phyloP scores from a whole-genome alignment of 345 rosid genomes.

The Boechera divaricarpa region DNA sequence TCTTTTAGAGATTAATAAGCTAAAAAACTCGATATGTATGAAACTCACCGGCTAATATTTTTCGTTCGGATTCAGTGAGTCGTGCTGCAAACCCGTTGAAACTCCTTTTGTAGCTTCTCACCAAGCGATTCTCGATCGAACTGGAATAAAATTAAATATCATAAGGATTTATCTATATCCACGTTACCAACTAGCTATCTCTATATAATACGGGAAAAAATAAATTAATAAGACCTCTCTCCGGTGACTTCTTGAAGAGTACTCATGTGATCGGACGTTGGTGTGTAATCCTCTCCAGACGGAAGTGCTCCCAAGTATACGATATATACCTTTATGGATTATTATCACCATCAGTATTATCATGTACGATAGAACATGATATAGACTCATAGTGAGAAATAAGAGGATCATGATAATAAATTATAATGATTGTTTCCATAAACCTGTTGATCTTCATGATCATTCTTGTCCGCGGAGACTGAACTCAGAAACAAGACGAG shows the following conservation, averaged over 20 bases:
- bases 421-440: not conserved
- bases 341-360: slow-evolving; percentile 5
- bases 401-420: not conserved
- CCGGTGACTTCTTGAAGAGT: slow-evolving; percentile 24
- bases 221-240: slow-evolving; percentile 6
- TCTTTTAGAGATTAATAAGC: not conserved
- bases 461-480: slow-evolving; percentile 10
- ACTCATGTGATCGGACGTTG: slow-evolving; percentile 24
- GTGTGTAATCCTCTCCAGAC: slow-evolving; percentile 12
- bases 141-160: not conserved
- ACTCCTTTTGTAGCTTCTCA: slow-evolving; percentile 32
- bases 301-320: slow-evolving; percentile 37
- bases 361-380: not conserved
- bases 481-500: slow-evolving; percentile 9
- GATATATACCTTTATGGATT: slow-evolving; percentile 22
- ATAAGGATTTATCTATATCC: not conserved
- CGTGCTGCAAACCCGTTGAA: slow-evolving; percentile 28
- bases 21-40: not conserved
- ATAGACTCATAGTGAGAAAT: not conserved
- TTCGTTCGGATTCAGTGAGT: slow-evolving; percentile 12
- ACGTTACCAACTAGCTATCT: not conserved
- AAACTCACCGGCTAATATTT: slow-evolving; percentile 17
- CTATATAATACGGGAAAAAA: not conserved
- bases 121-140: slow-evolving; percentile 19
- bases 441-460: slow-evolving; percentile 23